Base-by-base conservation (phyloP, 2,329 filamentous ascomycete genomes). In the Hymenoscyphus infarciens region DNA sequence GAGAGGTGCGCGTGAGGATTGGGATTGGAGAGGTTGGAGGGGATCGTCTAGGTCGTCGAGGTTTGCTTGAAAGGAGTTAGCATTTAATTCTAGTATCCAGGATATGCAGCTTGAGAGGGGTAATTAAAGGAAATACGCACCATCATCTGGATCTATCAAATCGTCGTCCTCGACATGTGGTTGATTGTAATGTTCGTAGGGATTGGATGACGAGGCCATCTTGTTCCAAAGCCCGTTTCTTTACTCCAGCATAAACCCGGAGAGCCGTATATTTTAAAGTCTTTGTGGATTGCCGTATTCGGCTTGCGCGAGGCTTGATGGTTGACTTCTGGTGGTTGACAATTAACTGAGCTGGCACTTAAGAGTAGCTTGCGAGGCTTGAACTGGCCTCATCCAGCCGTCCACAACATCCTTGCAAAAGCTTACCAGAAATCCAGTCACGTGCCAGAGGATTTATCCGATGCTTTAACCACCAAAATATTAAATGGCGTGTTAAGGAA, bases 1-100 rank as follows among this genome's bases (percentile, higher is more conserved):
- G 67, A 97, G 82, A 61, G 92, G 91, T 58, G 91, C 86, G 70
- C 89, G 88, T 73, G 92, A 89, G 67, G 89, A 87, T 63, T 82
- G 82, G 57, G 68, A 64, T 49, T 78, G 80, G 68, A 82, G 80
- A 64, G 93, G 92, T 77, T 97, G 92, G 73, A 97, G 93, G 72
- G 97, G 92, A 75, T 97, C 92, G 76, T 95, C 90, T 72, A 97
- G 87, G 70, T 92, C 91, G 73, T 90, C 91, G 91, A 72, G 49
- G 54, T 63, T 66, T 11, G 72, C 70, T 73, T 61, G 61, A 25
- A 33, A 22, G 31, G 11, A 49, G 35, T 61, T 55, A 45, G 7
- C 10, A 35, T 38, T 29, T 55, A 5, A 25, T n/a, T 22, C 25
- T 16, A 25, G 3, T 29, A 16, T n/a, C 29, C 10, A 19, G 11